A percentile compares a stretch with the other conserved stretches of the same genome.
Evolutionary conservation across 805 yeast species (phyloP).

Genomic region (Schwanniomyces pseudopolymorphus): DNA sequence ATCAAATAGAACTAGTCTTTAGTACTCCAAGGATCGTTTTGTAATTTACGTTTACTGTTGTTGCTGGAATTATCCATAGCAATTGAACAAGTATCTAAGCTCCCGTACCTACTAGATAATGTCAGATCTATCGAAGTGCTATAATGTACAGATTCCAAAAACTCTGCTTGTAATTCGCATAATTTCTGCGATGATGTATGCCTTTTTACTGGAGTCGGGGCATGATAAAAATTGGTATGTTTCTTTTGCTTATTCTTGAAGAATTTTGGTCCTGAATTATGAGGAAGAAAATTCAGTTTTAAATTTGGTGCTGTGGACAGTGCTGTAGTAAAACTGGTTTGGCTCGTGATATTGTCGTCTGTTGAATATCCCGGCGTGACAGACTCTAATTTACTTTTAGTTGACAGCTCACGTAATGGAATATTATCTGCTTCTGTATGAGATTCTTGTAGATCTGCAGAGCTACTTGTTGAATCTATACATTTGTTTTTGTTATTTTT

Average conservation of each 20-base stretch:
- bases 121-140: conserved; percentile 13
- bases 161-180: conserved; percentile 17
- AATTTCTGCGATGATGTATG: conserved; percentile 15
- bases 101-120: conserved; percentile 19
- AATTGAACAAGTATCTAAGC: conserved; percentile 20
- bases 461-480: background rate
- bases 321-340: background rate
- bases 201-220: conserved; percentile 16
- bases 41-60: conserved; percentile 9
- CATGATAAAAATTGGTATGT: conserved; percentile 15
- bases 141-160: conserved; percentile 23
- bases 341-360: background rate
- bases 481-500: background rate
- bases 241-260: conserved; percentile 5
- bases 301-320: background rate
- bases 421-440: background rate
- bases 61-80: conserved; percentile 14
- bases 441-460: background rate
- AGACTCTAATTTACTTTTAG: background rate
- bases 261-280: background rate
- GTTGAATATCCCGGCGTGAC: background rate
- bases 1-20: too few relatives aligned
- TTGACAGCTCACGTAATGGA: background rate
- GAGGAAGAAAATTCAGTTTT: background rate
- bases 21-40: background rate